Conservation (phyloP, 371 early-diverging fungal genomes). For the Blakeslea trispora region DNA sequence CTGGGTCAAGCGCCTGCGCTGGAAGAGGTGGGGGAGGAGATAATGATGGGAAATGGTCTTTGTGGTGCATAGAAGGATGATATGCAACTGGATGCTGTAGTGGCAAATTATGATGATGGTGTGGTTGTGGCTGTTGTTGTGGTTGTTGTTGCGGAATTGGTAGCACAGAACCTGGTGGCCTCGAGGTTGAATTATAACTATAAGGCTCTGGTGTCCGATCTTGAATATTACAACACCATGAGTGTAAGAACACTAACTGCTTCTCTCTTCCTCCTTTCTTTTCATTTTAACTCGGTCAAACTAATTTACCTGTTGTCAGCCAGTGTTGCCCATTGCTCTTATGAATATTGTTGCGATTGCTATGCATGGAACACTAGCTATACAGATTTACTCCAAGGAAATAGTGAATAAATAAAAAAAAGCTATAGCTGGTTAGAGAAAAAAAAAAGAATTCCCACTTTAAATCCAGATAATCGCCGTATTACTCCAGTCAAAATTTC, state of each 20-base stretch:
- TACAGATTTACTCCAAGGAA: too few relatives aligned
- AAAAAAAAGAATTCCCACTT: too few relatives aligned
- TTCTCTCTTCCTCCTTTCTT: background rate
- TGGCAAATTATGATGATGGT: background rate
- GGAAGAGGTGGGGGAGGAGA: slow-evolving; percentile 1
- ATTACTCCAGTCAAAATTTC: too few relatives aligned
- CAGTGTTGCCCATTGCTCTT: too few relatives aligned
- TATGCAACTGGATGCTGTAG: slow-evolving; percentile 1
- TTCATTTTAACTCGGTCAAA: slow-evolving; percentile 1
- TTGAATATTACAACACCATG: too few relatives aligned
- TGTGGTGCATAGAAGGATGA: background rate
- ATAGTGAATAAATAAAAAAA: too few relatives aligned
- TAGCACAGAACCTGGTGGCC: slow-evolving; percentile 25
- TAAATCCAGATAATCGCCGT: too few relatives aligned
- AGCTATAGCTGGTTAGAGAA: too few relatives aligned
- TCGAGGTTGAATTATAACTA: slow-evolving; percentile 16
- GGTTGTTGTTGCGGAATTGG: slow-evolving; percentile 10
- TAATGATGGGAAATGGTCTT: slow-evolving; percentile 10
- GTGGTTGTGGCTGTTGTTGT: slow-evolving; percentile 9
- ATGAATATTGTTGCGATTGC: too few relatives aligned
- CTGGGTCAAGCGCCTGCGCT: slow-evolving; percentile 21
- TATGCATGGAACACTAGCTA: too few relatives aligned
- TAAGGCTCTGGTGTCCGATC: slow-evolving; percentile 13
- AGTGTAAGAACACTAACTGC: background rate
- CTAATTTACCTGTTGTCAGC: too few relatives aligned